phyloP scores from a whole-genome alignment of 768 basidiomycete species.

The Dioszegia hungarica region DNA sequence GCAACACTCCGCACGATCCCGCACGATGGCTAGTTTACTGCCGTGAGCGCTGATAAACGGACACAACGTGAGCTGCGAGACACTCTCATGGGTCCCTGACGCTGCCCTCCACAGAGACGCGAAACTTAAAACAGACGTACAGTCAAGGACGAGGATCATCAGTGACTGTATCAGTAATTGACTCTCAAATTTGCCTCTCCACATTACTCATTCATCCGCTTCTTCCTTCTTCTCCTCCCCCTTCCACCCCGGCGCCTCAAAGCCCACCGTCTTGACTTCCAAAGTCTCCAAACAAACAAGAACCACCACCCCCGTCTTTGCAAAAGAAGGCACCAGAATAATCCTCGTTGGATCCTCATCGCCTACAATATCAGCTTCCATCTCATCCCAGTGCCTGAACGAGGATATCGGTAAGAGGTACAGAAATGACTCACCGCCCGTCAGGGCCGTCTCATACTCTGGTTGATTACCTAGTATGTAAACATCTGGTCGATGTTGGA shows the following conservation, averaged over 20 bases:
- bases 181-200: too few relatives aligned
- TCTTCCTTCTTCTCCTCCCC: conserved; percentile 24
- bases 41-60: too few relatives aligned
- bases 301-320: conserved; percentile 69
- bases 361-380: neutral
- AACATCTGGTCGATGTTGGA: conserved; percentile 77
- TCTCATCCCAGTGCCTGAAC: too few relatives aligned
- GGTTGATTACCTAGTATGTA: conserved; percentile 92
- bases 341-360: conserved; percentile 54
- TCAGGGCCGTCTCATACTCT: conserved; percentile 68
- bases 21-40: too few relatives aligned
- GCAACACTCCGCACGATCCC: too few relatives aligned
- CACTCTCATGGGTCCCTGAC: too few relatives aligned
- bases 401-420: neutral
- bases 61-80: too few relatives aligned
- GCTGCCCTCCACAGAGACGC: too few relatives aligned
- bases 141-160: too few relatives aligned
- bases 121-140: too few relatives aligned
- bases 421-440: conserved; percentile 51
- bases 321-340: conserved; percentile 75
- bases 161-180: too few relatives aligned
- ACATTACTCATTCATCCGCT: conserved; percentile 24
- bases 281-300: conserved; percentile 74
- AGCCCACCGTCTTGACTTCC: conserved; percentile 50
- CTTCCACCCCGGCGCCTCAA: conserved; percentile 45